Evolutionary conservation across 2,329 filamentous ascomycete species (phyloP), one percentile per base, ranked within the genome.

Genomic region (Fusarium algeriense): DNA sequence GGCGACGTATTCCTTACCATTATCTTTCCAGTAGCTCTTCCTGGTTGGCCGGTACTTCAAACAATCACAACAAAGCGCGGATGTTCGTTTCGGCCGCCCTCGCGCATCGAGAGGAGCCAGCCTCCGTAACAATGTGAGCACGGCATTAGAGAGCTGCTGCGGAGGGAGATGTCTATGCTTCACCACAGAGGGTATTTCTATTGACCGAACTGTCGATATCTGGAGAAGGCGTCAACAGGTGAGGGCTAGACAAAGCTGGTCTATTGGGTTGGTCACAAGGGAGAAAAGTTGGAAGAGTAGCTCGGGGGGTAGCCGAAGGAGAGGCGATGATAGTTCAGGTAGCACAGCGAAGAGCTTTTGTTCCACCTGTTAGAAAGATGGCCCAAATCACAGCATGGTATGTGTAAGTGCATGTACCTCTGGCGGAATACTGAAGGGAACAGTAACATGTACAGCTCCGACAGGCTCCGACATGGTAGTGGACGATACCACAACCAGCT

Each of bases 231-330:
- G 45, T 46, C 50, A 52, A 40, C 40, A 61, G 57, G 56, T 46
- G 40, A 65, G 62, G 17, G 56, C 62, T 15, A 65, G 34, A 50
- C 45, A 65, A 34, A 65, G 32, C 23, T 41, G 43, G 30, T 65
- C 62, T 13, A 65, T 14, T 14, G 62, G 20, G 37, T 65, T 43
- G 26, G 32, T 40, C 12, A 26, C 17, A 37, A 44, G 49, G 35
- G 50, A 56, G 56, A 60, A 57, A 32, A 65, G 35, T 35, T 53
- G 12, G 12, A 60, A 35, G 43, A 65, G 62, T 17, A 65, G 26
- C 56, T 65, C 62, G 20, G 62, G 38, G 56, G 56, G 56, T 20
- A 65, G 37, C 30, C 56, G 56, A 65, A 55, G 20, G 56, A 65
- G 50, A 60, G 44, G 43, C 28, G 50, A 60, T 19, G 63, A 66